phyloP scores from a whole-genome alignment of 169 alveolate species.

The Besnoitia besnoiti region DNA sequence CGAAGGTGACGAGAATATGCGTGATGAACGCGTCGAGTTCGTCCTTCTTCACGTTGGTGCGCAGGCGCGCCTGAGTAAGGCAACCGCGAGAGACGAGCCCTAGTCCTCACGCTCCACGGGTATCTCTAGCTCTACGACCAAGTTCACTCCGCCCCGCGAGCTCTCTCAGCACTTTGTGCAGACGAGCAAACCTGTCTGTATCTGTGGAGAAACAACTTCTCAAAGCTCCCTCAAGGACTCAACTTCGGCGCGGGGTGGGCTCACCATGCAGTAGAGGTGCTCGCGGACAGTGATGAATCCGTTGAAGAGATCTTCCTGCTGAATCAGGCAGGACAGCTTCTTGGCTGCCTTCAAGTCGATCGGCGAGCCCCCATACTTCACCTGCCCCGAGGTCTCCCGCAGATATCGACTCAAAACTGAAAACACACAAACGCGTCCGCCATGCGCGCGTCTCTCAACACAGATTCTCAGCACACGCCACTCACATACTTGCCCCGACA shows the following conservation, averaged over 20 bases:
- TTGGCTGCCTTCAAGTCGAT: slow-evolving; percentile 71
- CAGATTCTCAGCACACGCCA: background rate
- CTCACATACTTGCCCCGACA: background rate
- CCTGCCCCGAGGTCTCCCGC: slow-evolving; percentile 67
- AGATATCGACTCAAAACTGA: slow-evolving; percentile 66
- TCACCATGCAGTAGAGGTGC: slow-evolving; percentile 69
- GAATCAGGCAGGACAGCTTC: slow-evolving; percentile 81
- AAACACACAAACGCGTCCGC: background rate
- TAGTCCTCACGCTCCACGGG: background rate
- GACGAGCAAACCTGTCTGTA: background rate
- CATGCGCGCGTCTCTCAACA: too few species aligned
- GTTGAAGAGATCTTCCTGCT: slow-evolving; percentile 85
- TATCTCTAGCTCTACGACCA: background rate
- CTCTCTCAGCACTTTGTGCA: background rate
- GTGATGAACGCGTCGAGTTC: slow-evolving; percentile 74
- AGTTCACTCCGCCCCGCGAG: background rate
- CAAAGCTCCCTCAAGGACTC: too few species aligned
- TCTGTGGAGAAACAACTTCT: background rate
- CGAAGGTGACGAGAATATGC: slow-evolving; percentile 71
- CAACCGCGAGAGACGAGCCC: background rate
- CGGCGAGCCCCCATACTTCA: slow-evolving; percentile 69
- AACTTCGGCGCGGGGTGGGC: too few species aligned
- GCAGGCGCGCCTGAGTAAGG: slow-evolving; percentile 72
- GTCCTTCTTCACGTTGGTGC: slow-evolving; percentile 56
- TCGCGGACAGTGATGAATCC: slow-evolving; percentile 83